Evolutionary conservation across 2,329 filamentous ascomycete species (phyloP).

Genomic region (Xylaria arbuscula): DNA sequence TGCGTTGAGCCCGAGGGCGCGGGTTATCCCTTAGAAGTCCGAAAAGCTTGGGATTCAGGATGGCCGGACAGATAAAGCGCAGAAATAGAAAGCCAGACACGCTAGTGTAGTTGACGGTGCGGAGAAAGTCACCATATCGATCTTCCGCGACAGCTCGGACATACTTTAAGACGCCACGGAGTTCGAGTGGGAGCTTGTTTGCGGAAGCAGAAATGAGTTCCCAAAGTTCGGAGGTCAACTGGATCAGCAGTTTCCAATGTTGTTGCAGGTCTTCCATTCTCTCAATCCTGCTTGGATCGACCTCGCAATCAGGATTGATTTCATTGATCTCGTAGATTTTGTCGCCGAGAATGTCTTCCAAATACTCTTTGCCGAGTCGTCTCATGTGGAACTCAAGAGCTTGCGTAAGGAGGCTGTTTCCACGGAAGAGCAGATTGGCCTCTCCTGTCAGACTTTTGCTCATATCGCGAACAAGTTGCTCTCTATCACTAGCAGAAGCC

Average conservation of each 20-base stretch:
- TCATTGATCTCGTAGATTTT: conserved; percentile 91
- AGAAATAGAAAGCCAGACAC: conserved; percentile 95
- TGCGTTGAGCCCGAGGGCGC: conserved; percentile 82
- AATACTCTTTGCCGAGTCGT: conserved; percentile 88
- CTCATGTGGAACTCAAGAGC: conserved; percentile 96
- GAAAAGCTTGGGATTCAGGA: conserved; percentile 93
- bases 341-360: conserved; percentile 86
- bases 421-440: conserved; percentile 93
- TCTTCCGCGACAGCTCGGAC: conserved; percentile 93
- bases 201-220: conserved; percentile 82
- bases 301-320: conserved; percentile 90
- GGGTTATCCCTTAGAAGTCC: conserved; percentile 86
- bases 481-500: conserved; percentile 72
- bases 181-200: conserved; percentile 78
- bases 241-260: conserved; percentile 83
- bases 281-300: conserved; percentile 86
- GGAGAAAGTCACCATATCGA: conserved; percentile 90
- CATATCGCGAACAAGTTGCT: conserved; percentile 79
- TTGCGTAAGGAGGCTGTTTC: conserved; percentile 93
- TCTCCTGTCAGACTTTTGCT: conserved; percentile 84
- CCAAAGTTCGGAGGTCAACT: conserved; percentile 86
- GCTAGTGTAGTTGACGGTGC: conserved; percentile 90
- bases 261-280: conserved; percentile 76
- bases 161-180: conserved; percentile 88
- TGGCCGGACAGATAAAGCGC: conserved; percentile 95